phyloP scores from a whole-genome alignment of 352 stramenopile genomes.

The Phytophthora sp. region DNA sequence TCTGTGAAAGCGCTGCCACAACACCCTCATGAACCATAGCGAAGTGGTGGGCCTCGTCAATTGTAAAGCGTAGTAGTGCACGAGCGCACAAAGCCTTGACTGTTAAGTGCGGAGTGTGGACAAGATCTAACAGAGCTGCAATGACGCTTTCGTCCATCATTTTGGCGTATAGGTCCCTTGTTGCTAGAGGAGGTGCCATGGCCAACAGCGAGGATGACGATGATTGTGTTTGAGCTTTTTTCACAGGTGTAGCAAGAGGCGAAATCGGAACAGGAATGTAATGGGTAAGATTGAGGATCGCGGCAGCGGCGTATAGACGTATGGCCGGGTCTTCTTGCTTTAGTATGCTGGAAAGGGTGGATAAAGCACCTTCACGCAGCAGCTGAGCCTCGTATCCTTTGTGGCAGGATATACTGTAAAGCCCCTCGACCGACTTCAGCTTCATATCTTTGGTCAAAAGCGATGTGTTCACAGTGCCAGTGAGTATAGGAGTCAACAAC shows the following conservation, averaged over 20 bases:
- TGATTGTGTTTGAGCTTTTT: constrained; percentile 21
- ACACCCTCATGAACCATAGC: constrained; percentile 80
- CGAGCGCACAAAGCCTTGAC: constrained; percentile 77
- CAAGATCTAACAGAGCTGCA: constrained; percentile 62
- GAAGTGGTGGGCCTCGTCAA: constrained; percentile 79
- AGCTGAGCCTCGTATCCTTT: constrained; percentile 78
- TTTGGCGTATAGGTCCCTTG: constrained; percentile 61
- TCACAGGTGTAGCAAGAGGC: constrained; percentile 21
- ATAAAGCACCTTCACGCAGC: constrained; percentile 66
- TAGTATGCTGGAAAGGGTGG: constrained; percentile 61
- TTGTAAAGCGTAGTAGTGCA: constrained; percentile 71
- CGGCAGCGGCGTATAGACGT: constrained; percentile 68
- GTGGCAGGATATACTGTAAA: constrained; percentile 84
- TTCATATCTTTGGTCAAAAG: constrained; percentile 73
- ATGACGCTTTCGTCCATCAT: constrained; percentile 83
- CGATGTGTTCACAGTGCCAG: constrained; percentile 20
- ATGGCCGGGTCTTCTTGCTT: constrained; percentile 76
- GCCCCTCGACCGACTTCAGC: constrained; percentile 72
- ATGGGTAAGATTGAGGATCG: constrained; percentile 77
- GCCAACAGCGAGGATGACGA: constrained; percentile 20
- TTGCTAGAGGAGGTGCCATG: constrained; percentile 30
- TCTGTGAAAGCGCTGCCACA: constrained; percentile 65
- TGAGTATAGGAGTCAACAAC: constrained; percentile 6
- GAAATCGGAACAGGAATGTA: constrained; percentile 16
- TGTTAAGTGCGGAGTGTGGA: constrained; percentile 64